Evolutionary conservation across 768 basidiomycete species (phyloP).

Genomic region (Boletus pseudo-olivaceus): DNA sequence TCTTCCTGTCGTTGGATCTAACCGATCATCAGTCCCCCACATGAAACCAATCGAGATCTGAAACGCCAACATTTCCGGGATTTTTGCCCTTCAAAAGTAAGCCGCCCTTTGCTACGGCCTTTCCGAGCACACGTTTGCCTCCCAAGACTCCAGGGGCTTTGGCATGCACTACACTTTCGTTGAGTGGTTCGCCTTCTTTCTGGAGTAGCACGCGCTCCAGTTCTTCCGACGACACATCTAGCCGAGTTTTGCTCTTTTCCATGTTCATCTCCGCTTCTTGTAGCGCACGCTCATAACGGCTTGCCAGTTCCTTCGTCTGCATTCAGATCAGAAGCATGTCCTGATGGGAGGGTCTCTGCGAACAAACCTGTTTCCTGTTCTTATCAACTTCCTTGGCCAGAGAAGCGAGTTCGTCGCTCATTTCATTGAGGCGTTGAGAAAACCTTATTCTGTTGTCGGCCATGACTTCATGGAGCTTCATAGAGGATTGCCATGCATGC

Average conservation of each 20-base stretch:
- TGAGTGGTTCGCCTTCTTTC: slow-evolving; percentile 92
- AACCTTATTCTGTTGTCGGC: slow-evolving; percentile 88
- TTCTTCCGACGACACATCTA: slow-evolving; percentile 91
- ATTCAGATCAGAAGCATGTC: slow-evolving; percentile 2
- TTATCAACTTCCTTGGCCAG: slow-evolving; percentile 92
- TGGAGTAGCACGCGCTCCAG: slow-evolving; percentile 87
- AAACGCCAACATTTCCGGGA: slow-evolving; percentile 65
- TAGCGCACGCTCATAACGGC: slow-evolving; percentile 81
- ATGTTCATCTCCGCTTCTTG: slow-evolving; percentile 83
- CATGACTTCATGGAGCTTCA: slow-evolving; percentile 86
- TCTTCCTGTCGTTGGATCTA: slow-evolving; percentile 93
- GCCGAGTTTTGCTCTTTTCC: slow-evolving; percentile 84
- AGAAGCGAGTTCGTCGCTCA: slow-evolving; percentile 89
- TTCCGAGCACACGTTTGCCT: slow-evolving; percentile 82
- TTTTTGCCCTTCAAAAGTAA: slow-evolving; percentile 89
- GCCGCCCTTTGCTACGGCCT: slow-evolving; percentile 89
- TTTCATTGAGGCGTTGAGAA: slow-evolving; percentile 84
- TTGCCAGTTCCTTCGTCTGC: slow-evolving; percentile 91
- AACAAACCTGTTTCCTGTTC: slow-evolving; percentile 77
- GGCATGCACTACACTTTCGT: slow-evolving; percentile 70
- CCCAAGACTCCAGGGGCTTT: slow-evolving; percentile 55
- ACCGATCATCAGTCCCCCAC: slow-evolving; percentile 4
- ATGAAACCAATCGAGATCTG: slow-evolving; percentile 5
- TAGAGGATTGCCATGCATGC: slow-evolving; percentile 80
- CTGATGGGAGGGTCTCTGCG: not conserved